Base-by-base conservation (phyloP, 345 rosid genomes). In the Eucalyptus sp. region DNA sequence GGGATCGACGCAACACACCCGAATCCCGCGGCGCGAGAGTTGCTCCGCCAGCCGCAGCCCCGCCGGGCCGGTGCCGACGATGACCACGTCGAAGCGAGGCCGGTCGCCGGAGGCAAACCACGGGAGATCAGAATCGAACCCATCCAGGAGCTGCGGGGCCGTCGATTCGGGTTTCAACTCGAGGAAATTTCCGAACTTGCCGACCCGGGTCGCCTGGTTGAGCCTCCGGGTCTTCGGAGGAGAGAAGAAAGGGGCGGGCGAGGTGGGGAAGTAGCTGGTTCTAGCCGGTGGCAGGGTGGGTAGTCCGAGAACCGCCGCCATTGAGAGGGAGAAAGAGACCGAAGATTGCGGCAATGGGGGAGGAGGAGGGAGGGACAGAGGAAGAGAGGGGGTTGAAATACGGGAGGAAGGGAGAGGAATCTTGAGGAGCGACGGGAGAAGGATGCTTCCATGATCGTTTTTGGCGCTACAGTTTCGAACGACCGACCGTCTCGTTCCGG, bases 1-100 rank as follows among this genome's bases (percentile, higher is more conserved):
- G 81, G 96, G 94, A 91, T 95, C 97, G 48, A 95, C 91, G 54
- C 96, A 95, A 29, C 96, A 94, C 87, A 94, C 96, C 93, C 92
- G 91, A 85, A 94, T 88, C 86, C 97, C 96, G 66, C 60, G 87
- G 12, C 89, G 56, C 8, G 96, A 92, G 2, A 94, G 94, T 89
- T 93, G 96, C 91, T 95, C 97, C 3, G 95, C 96, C 1, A 95
- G 91, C 37, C 96, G 95, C 83, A 94, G 92, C 80, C 97, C 97
- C 13, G 95, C 95, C 1, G 97, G 97, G 76, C 97, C 97, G 12
- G 96, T 66, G 85, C 97, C 97, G 41, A 94, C 92, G 56, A 95
- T 60, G 91, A 95, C 89, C 68, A 95, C 95, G 76, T 95, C 96
- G 41, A 93, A 93, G 44, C 91, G 88, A 17, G 88, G 54, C 27